phyloP scores from a whole-genome alignment of 345 rosid genomes.

The Populus nigra region DNA sequence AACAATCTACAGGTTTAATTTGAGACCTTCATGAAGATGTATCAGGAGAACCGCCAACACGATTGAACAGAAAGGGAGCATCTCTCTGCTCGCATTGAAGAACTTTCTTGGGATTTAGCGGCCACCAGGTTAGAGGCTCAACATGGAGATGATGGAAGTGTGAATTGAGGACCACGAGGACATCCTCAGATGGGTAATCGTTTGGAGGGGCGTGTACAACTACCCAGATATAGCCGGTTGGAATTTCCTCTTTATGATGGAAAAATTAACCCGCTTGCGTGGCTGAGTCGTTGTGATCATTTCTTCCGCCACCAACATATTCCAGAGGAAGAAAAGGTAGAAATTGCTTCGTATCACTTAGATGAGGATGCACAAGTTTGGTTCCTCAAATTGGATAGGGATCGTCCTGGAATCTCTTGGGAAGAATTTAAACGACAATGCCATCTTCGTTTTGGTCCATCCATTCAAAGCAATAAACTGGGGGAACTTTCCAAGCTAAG shows the following conservation, averaged over 20 bases:
- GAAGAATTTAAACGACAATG: not conserved
- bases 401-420: not conserved
- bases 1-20: not conserved
- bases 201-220: rapidly evolving
- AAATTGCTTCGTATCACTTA: not conserved
- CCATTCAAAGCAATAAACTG: not conserved
- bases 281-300: not conserved
- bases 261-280: not conserved
- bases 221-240: not conserved
- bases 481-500: not conserved
- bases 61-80: not conserved
- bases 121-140: too few species aligned
- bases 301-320: not conserved
- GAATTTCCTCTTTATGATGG: not conserved
- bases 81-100: too few species aligned
- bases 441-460: not conserved
- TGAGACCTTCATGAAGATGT: not conserved
- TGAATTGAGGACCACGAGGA: too few species aligned
- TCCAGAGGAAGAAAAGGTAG: not conserved
- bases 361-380: not conserved
- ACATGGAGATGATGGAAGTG: too few species aligned
- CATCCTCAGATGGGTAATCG: not conserved
- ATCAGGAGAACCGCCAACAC: not conserved
- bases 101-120: too few species aligned
- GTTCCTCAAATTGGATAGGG: not conserved